phyloP scores from a whole-genome alignment of 768 basidiomycete species.

The Lactifluus hygrophoroides region DNA sequence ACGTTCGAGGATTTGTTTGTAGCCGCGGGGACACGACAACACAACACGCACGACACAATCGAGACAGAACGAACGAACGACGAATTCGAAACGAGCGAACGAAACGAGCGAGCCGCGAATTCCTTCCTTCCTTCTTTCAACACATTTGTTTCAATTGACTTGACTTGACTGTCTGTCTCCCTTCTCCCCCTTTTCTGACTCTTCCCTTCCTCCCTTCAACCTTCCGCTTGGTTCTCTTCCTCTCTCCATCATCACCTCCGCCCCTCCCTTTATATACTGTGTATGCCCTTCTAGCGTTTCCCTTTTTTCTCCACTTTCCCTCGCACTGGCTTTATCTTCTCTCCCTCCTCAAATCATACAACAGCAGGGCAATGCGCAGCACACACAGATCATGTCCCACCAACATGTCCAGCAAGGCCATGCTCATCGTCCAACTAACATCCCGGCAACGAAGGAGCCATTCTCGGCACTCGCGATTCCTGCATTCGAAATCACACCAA shows the following conservation, averaged over 20 bases:
- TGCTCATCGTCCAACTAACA: conserved; percentile 17
- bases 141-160: too few species aligned
- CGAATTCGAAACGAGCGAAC: conserved; percentile 1
- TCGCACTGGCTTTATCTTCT: conserved; percentile 42
- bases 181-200: neutral
- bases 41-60: too few species aligned
- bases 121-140: conserved; percentile 3
- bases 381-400: conserved; percentile 42
- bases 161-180: too few species aligned
- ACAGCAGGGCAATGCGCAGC: conserved; percentile 38
- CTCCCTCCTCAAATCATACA: conserved; percentile 16
- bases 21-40: conserved; percentile 14
- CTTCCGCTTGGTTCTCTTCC: conserved; percentile 22
- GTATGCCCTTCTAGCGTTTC: conserved; percentile 29
- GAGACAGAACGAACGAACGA: too few species aligned
- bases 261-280: conserved; percentile 15
- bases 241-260: conserved; percentile 46
- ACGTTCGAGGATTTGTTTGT: neutral
- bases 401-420: conserved; percentile 22
- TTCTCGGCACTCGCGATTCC: conserved; percentile 67
- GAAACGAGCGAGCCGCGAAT: neutral
- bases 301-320: conserved; percentile 18
- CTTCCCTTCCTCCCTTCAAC: conserved; percentile 26
- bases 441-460: conserved; percentile 40
- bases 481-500: conserved; percentile 62